A percentile compares a stretch with the other conserved stretches of the same genome.
Conservation (phyloP, 345 rosid species). For the Firmiana major region DNA sequence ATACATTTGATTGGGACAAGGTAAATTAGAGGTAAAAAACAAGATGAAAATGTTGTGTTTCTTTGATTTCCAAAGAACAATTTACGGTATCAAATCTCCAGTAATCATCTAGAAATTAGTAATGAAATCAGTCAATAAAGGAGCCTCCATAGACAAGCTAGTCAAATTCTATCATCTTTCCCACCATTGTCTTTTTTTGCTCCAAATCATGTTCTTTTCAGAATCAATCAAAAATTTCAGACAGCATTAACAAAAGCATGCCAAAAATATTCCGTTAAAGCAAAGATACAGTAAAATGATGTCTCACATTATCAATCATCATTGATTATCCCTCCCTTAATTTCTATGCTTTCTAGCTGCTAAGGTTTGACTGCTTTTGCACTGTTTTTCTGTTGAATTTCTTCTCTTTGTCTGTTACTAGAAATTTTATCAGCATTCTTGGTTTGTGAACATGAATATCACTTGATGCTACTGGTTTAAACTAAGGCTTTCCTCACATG, state of each 20-base stretch:
- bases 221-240: not conserved
- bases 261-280: not conserved
- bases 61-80: not conserved
- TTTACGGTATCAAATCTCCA: not conserved
- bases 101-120: not conserved
- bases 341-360: not conserved
- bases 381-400: not conserved
- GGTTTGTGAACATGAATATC: not conserved
- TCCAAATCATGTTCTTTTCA: not conserved
- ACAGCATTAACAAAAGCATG: not conserved
- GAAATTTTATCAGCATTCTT: not conserved
- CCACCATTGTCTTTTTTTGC: not conserved
- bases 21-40: not conserved
- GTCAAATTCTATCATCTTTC: not conserved
- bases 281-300: not conserved
- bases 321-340: not conserved
- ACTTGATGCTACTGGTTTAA: not conserved
- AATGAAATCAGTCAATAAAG: not conserved
- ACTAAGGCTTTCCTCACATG: conserved; percentile 19
- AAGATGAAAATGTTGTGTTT: not conserved
- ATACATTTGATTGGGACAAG: not conserved
- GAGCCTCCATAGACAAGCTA: not conserved
- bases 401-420: not conserved
- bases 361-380: not conserved
- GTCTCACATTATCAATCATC: not conserved